Percentiles rank a stretch among this genome's conserved stretches.
Evolutionary conservation across 108 stramenopile genomes (phyloP).

Genomic region (Nitzschia putrida): DNA sequence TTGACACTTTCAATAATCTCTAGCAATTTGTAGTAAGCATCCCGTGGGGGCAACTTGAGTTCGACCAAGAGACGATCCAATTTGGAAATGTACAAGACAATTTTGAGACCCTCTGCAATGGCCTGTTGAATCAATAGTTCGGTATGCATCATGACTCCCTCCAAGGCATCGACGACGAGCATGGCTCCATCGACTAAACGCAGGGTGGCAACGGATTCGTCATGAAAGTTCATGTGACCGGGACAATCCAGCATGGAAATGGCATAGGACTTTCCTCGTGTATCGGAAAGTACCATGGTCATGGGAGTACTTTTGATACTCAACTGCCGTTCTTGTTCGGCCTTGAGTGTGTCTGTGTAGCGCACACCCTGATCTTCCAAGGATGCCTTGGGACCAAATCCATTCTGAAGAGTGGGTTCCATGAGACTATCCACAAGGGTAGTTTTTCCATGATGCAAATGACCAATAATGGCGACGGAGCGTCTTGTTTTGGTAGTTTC

Average conservation of each 20-base stretch:
- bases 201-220: conserved; percentile 90
- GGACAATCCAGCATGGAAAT: conserved; percentile 94
- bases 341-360: conserved; percentile 85
- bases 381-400: conserved; percentile 36
- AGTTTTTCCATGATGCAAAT: conserved; percentile 97
- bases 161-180: conserved; percentile 93
- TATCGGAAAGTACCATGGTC: conserved; percentile 81
- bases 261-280: conserved; percentile 85
- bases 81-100: conserved; percentile 89
- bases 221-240: conserved; percentile 94
- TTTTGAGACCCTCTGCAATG: conserved; percentile 76
- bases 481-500: conserved; percentile 75
- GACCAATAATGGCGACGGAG: conserved; percentile 90
- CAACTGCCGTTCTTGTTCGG: conserved; percentile 93
- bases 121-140: conserved; percentile 84
- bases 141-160: conserved; percentile 95
- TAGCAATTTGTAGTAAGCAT: conserved; percentile 94
- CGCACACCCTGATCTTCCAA: conserved; percentile 55
- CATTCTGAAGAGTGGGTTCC: conserved; percentile 56
- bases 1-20: conserved; percentile 90
- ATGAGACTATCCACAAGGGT: conserved; percentile 84
- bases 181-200: conserved; percentile 87
- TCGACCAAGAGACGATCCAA: conserved; percentile 96
- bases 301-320: conserved; percentile 91
- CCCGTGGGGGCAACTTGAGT: conserved; percentile 91